A percentile compares a stretch with the other conserved stretches of the same genome.
These are phyloP conservation scores for Dactylellina parvicollis DNA, from an alignment of 2,329 filamentous ascomycete genomes.

Conservation along the genomic window DNA sequence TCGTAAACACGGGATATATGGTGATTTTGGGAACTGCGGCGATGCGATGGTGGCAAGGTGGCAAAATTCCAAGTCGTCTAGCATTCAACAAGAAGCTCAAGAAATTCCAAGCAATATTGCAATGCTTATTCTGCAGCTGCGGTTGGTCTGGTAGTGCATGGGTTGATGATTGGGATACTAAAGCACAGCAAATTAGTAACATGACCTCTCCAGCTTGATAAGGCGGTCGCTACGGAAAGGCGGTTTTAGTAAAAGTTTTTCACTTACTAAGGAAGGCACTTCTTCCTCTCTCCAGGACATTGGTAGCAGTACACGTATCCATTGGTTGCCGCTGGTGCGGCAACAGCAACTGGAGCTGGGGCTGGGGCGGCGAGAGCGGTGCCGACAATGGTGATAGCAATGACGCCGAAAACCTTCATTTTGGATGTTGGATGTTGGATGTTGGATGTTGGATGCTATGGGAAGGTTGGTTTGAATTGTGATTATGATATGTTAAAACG, in stretches of 20 bases:
- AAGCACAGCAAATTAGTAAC: neutral
- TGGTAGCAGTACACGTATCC: slow-evolving; percentile 30
- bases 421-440: neutral
- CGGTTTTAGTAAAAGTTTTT: neutral
- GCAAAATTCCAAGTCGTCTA: too few relatives aligned
- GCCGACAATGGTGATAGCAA: slow-evolving; percentile 10
- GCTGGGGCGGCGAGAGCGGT: slow-evolving; percentile 18
- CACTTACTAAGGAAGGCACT: slow-evolving; percentile 37
- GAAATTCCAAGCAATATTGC: too few relatives aligned
- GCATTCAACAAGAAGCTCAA: too few relatives aligned
- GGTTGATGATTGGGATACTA: slow-evolving; percentile 34
- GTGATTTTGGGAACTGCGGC: too few relatives aligned
- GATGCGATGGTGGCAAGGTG: too few relatives aligned
- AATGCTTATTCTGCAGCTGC: too few relatives aligned
- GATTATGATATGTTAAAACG: neutral
- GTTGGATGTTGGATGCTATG: neutral
- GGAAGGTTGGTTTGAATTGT: neutral
- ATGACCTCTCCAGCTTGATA: too few relatives aligned
- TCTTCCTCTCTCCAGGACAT: slow-evolving; percentile 14
- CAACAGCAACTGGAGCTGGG: slow-evolving; percentile 22
- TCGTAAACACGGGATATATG: too few relatives aligned
- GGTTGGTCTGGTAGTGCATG: slow-evolving; percentile 4
- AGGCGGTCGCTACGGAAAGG: neutral
- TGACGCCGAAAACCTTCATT: slow-evolving; percentile 31
- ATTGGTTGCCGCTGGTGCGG: slow-evolving; percentile 12